Percentiles rank a stretch among this genome's conserved stretches.
phyloP scores from a whole-genome alignment of 148 eudicot genomes.

The Persicaria tinctoria region DNA sequence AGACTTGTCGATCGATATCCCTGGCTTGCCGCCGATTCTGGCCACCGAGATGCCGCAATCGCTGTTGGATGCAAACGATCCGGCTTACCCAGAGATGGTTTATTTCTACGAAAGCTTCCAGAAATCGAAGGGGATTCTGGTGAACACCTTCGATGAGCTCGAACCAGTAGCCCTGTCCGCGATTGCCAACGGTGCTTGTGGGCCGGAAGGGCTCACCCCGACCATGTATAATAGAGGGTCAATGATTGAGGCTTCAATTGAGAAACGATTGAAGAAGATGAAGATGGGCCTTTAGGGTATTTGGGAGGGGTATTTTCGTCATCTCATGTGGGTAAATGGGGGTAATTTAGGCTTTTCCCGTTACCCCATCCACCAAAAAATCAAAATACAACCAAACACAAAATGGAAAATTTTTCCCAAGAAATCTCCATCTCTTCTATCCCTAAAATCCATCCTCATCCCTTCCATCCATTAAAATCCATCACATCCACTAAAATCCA shows the following conservation, averaged over 20 bases:
- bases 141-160: constrained; percentile 24
- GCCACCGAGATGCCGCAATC: constrained; percentile 21
- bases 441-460: no score
- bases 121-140: constrained; percentile 29
- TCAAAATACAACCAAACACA: no score
- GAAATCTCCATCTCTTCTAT: no score
- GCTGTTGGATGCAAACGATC: constrained; percentile 13
- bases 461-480: no score
- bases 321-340: no score
- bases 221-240: constrained; percentile 30
- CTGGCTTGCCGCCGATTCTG: constrained; percentile 30
- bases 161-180: constrained; percentile 23
- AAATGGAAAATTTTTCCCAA: no score
- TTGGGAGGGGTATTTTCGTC: no score
- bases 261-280: no score
- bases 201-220: constrained; percentile 25
- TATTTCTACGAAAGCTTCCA: constrained; percentile 6
- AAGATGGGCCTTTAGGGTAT: no score
- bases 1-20: constrained; percentile 14
- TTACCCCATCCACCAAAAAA: no score
- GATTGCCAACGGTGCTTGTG: constrained; percentile 18
- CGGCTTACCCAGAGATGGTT: constrained; percentile 17
- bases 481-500: no score
- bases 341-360: no score
- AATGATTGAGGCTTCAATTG: constrained; percentile 1